Base-by-base conservation (phyloP, 148 eudicot species). In the Camellia japonica region DNA sequence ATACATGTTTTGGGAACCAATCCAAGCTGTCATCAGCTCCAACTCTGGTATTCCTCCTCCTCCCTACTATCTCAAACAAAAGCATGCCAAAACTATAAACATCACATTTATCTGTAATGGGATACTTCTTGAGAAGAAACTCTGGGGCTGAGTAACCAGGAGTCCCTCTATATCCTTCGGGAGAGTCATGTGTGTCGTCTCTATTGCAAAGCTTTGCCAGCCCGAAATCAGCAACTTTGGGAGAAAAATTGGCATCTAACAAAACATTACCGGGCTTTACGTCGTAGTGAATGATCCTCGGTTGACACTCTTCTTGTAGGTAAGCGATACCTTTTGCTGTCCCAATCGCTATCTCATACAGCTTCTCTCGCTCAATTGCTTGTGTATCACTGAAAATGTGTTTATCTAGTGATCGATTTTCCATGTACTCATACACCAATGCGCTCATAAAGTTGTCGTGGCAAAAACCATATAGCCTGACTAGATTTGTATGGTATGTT, bases 341-440 rank as follows among this genome's bases (percentile, higher is more conserved):
- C 14, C 75, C 75, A 71, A 71, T 71, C 9, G 75, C 75, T 11
- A 71, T 71, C 6, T 71, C 75, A 19, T 20, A 41, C 15, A 71
- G 43, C 75, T 51, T 71, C 5, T 71, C 55, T 59, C 38, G 51
- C 7, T 71, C 75, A 19, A 71, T 51, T 71, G 59, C 59, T 51
- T 6, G 59, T 10, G 42, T 10, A 13, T 71, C 75, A 2, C 15
- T 11, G 7, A 71, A 71, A 58, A 71, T 20, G 75, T 51, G 51
- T 20, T 23, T 51, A 3, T 71, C 75, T 0, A 72, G 60, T 0
- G 75, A 72, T 51, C 75, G 60, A 11, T 72, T 51, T 72, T 51
- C 75, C 75, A 72, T 72, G 75, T 72, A 72, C 60, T 72, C 75
- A 9, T 19, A 72, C 4, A 72, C 75, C 38, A 72, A 72, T 4